Evolutionary conservation across 495 filamentous ascomycete species (phyloP).

Genomic region (Pyrenula massariospora): DNA sequence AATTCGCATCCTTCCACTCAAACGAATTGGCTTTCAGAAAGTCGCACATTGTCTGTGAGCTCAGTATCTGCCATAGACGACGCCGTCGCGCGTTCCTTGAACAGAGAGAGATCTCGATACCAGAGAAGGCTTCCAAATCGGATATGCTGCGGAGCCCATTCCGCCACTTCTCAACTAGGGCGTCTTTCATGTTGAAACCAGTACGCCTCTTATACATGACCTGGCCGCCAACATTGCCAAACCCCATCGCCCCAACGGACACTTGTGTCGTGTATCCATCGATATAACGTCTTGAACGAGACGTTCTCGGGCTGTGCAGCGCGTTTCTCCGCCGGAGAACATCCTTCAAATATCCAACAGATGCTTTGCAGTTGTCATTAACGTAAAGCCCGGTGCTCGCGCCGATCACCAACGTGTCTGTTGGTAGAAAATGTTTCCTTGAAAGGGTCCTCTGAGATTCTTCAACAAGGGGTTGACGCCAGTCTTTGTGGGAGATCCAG

Average conservation of each 20-base stretch:
- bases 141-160: background rate
- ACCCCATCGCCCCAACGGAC: background rate
- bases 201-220: conserved; percentile 5
- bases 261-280: conserved; percentile 3
- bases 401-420: background rate
- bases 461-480: background rate
- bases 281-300: background rate
- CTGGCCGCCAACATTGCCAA: background rate
- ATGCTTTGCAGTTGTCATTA: background rate
- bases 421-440: background rate
- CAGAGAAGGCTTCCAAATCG: background rate
- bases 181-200: conserved; percentile 4
- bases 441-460: background rate
- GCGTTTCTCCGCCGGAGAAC: background rate
- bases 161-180: conserved; percentile 4
- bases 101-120: conserved; percentile 5
- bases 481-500: conserved; percentile 5
- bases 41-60: conserved; percentile 4
- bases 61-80: conserved; percentile 2
- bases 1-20: background rate
- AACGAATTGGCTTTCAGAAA: conserved; percentile 3
- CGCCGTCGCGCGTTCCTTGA: conserved; percentile 3
- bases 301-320: background rate
- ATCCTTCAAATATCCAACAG: background rate
- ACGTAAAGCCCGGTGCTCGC: background rate